Percentiles rank a stretch among this genome's conserved stretches.
These are phyloP conservation scores for Wallacemonas sp. DNA, from an alignment of 208 protist species.

Conservation along the genomic window DNA sequence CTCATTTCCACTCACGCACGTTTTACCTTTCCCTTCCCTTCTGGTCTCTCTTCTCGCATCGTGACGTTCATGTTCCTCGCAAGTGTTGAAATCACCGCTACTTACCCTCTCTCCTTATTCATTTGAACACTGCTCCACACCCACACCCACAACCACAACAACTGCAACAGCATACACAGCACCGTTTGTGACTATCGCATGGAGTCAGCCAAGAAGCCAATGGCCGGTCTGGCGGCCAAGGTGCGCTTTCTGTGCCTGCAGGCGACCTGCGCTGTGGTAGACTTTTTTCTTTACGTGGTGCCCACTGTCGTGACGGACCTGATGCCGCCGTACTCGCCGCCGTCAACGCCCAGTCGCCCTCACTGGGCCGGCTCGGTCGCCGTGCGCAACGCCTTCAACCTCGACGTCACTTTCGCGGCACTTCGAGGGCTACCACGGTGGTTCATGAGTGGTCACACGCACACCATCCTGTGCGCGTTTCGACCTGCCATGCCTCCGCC, in stretches of 20 bases:
- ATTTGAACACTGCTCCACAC: no score
- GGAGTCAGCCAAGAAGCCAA: constrained; percentile 10
- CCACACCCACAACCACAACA: no score
- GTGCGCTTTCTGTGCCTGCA: constrained; percentile 35
- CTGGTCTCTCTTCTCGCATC: not conserved
- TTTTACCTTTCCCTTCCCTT: constrained; percentile 1
- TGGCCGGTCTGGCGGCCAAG: constrained; percentile 13
- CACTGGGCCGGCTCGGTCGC: not conserved
- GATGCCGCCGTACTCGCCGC: not conserved
- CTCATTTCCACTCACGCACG: constrained; percentile 9
- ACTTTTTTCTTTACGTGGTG: constrained; percentile 19
- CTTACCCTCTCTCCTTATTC: no score
- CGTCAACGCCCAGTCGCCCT: not conserved
- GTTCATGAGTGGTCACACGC: constrained; percentile 47
- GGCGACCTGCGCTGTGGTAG: constrained; percentile 13
- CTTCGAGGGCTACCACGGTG: constrained; percentile 9
- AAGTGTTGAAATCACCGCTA: no score
- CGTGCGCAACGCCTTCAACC: constrained; percentile 22
- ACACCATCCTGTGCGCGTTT: constrained; percentile 68
- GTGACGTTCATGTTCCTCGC: no score
- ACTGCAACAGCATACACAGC: no score
- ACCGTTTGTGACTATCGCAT: no score
- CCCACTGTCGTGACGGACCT: not conserved
- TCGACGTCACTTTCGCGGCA: constrained; percentile 21
- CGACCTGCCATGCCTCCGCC: constrained; percentile 35